Evolutionary conservation across 2,329 filamentous ascomycete genomes (phyloP), one percentile per base, ranked within the genome.

Genomic region (Graphiopsis chlorocephala): DNA sequence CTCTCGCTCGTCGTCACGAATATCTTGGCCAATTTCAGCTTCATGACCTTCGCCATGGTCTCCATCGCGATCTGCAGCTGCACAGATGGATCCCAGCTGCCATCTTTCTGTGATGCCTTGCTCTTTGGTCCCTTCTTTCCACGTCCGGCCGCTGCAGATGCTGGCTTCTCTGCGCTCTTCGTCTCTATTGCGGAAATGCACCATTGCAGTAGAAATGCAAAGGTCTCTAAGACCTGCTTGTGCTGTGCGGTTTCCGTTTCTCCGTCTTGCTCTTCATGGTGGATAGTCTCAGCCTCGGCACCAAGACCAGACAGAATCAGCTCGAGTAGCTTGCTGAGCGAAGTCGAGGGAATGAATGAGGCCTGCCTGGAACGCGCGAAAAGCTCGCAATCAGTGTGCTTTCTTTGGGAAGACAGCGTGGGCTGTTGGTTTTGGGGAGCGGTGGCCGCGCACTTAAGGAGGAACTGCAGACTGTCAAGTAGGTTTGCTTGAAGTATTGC

Each of bases 1-100:
- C 94, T 87, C 78, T 99, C 95, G 56, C 94, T 96, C 0, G 95
- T 99, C 0, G 95, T 99, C 67, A 98, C 79, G 75, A 99, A 99
- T 67, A 99, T 94, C 74, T 92, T 93, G 71, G 90, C 87, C 58
- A 99, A 83, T 80, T 97, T 97, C 74, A 97, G 81, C 78, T 93
- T 96, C 78, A 99, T 84, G 57, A 97, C 93, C 77, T 96, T 97
- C 81, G 92, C 94, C 92, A 99, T 98, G 31, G 89, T 88, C 72
- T 97, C 93, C 67, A 99, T 85, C 1, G 94, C 93, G 12, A 87
- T 88, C 77, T 97, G 92, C 28, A 99, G 83, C 77, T 99, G 95
- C 2, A 87, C 81, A 2, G 92, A 90, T 65, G 93, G 94, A 78
- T 99, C 95, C 93, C 94, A 98, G 63, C 80, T 85, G 59, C 87